Conservation (phyloP, 1,284 basidiomycete genomes). For the Puccinia polysora region DNA sequence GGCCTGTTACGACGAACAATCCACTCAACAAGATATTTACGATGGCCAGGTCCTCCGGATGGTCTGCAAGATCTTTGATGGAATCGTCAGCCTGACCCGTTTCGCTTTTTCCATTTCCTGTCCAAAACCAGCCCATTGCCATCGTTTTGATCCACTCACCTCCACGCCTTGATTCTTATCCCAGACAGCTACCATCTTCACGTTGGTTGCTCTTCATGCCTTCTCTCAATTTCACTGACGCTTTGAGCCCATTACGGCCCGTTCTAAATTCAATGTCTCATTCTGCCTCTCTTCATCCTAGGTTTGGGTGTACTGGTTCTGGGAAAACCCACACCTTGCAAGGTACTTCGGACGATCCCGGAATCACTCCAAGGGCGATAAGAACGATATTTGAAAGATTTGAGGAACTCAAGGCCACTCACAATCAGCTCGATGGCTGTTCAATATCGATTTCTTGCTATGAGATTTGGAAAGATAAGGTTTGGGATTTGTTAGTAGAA, state of each 20-base stretch:
- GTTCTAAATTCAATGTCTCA: no score
- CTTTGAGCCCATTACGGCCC: no score
- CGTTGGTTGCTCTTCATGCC: constrained; percentile 15
- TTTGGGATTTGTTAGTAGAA: constrained; percentile 26
- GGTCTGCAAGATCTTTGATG: constrained; percentile 25
- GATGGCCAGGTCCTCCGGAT: constrained; percentile 12
- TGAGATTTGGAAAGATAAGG: constrained; percentile 41
- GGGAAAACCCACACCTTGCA: constrained; percentile 40
- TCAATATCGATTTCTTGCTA: constrained; percentile 23
- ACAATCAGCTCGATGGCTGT: background rate
- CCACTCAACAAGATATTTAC: constrained; percentile 31
- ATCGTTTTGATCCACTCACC: no score
- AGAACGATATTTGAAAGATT: constrained; percentile 21
- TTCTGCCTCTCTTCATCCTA: background rate
- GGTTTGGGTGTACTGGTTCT: constrained; percentile 41
- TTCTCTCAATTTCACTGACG: background rate
- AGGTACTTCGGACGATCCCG: constrained; percentile 25
- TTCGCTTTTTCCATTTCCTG: no score
- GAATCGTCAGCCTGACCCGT: constrained; percentile 4
- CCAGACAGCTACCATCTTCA: constrained; percentile 35
- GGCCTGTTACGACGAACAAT: constrained; percentile 27
- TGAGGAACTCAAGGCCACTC: background rate
- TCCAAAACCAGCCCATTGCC: no score
- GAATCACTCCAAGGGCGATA: constrained; percentile 28
- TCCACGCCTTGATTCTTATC: background rate